Base-by-base conservation (phyloP, 352 stramenopile genomes). In the Globisporangium solare region DNA sequence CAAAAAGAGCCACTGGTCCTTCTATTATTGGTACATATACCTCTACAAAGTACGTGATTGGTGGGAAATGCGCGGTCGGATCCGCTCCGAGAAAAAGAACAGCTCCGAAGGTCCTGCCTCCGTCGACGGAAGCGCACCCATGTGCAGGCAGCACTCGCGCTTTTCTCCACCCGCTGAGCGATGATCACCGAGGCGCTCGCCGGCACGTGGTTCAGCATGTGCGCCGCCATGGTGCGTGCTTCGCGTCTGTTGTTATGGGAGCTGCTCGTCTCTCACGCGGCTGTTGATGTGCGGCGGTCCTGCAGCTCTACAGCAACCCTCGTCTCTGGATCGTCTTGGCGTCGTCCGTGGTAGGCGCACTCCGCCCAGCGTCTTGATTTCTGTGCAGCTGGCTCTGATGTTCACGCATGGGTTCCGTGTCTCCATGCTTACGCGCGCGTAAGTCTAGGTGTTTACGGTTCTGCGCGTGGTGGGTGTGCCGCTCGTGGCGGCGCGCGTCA, bases 121-220 rank as follows among this genome's bases (percentile, higher is more conserved):
- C 32, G 18, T 22, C 20, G 35, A 42, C 37, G 2, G 35, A 35
- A 47, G 50, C 12, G 51, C 51, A 56, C 20, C 51, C 51, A 56
- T 56, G 45, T 39, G 20, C 7, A n/a, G n/a, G n/a, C 11, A 37
- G 35, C n/a, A n/a, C n/a, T n/a, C n/a, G n/a, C n/a, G n/a, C n/a
- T n/a, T n/a, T n/a, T n/a, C n/a, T 17, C 27, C 12, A 18, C n/a
- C n/a, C n/a, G n/a, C n/a, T n/a, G n/a, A n/a, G n/a, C 37, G 35
- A 89, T 88, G 77, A 60, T 76, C 60, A 88, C 77, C 3, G 61
- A 83, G 66, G 58, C 60, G 58, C 76, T 90, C 14, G 72, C 84
- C 27, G 47, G 70, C 61, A 75, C 77, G 49, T 88, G 77, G 79
- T 62, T 78, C 57, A 63, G 68, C 63, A 76, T 88, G 72, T 88